Conservation (phyloP, 208 protist species). For the Tritrichomonas foetus region DNA sequence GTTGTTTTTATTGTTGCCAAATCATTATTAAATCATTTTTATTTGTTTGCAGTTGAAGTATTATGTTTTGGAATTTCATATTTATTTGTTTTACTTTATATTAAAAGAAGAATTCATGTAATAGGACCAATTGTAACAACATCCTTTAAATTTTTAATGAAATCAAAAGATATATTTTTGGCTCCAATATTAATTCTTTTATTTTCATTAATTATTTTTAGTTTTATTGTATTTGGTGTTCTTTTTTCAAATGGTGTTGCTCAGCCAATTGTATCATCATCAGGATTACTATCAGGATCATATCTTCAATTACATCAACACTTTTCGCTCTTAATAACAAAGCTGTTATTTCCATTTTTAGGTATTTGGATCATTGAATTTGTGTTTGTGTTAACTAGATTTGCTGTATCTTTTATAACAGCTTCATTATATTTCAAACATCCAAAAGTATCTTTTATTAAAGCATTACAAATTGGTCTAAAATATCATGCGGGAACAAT, state of each 20-base stretch:
- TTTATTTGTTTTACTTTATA: not conserved
- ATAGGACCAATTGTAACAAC: not conserved
- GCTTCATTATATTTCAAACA: not conserved
- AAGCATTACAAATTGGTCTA: not conserved
- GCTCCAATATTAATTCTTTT: not conserved
- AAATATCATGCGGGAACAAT: slow-evolving; percentile 20
- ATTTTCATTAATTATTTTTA: not conserved
- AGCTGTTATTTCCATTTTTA: not conserved
- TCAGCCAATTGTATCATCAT: too few species aligned
- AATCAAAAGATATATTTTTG: not conserved
- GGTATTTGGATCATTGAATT: not conserved
- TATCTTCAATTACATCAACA: not conserved
- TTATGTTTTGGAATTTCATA: not conserved
- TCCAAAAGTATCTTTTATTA: not conserved
- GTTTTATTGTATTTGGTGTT: not conserved
- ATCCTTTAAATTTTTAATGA: not conserved
- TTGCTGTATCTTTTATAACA: not conserved
- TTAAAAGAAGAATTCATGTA: not conserved
- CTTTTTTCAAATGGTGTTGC: not conserved
- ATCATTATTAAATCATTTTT: not conserved
- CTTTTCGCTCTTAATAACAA: not conserved
- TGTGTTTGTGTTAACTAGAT: not conserved
- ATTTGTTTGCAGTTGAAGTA: not conserved
- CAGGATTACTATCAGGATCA: too few species aligned
- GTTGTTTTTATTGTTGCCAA: too few species aligned